Evolutionary conservation across 192 early-diverging fungal species (phyloP), one percentile per base, ranked within the genome.

Genomic region (Pilaira anomala): DNA sequence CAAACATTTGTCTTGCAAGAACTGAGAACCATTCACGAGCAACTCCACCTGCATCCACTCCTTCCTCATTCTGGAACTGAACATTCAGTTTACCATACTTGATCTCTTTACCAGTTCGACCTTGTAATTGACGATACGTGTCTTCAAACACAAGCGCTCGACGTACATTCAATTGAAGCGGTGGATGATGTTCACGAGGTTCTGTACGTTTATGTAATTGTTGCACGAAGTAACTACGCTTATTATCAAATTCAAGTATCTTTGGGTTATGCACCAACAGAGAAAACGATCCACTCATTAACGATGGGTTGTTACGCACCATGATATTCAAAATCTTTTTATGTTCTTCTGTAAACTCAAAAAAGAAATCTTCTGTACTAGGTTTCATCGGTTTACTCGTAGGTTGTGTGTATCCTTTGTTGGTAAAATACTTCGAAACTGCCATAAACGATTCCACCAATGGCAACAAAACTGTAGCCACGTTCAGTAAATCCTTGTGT

Each of bases 21-120:
- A 89, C 96, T 70, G 92, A 91, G 85, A 96, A 98, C 94, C 95
- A 98, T 78, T 98, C 96, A 65, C 96, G 84, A 5, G 93, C 94
- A 3, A 98, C 92, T 41, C 96, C 96, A 33, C 96, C 96, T 13
- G 93, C 95, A 79, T 98, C 96, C 0, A 96, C 93, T 30, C 96
- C 96, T 65, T 97, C 96, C 66, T 98, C 96, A 28, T 94, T 90
- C 65, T 90, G 82, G 78, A 98, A 98, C 21, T 90, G 85, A 33
- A 98, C 94, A 63, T 85, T 88, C 45, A 98, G 81, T 71, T 96
- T 96, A 49, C 92, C 90, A 66, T 88, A 87, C 73, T 93, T 94
- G 76, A 98, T 92, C 64, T 96, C 93, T 45, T 94, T 89, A 48
- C 95, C 96, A 7, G 84, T 81, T 68, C 87, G 78, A 18, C 93